These are phyloP conservation scores for Durotheca rogersii DNA, from an alignment of 495 filamentous ascomycete genomes.

Conservation along the genomic window DNA sequence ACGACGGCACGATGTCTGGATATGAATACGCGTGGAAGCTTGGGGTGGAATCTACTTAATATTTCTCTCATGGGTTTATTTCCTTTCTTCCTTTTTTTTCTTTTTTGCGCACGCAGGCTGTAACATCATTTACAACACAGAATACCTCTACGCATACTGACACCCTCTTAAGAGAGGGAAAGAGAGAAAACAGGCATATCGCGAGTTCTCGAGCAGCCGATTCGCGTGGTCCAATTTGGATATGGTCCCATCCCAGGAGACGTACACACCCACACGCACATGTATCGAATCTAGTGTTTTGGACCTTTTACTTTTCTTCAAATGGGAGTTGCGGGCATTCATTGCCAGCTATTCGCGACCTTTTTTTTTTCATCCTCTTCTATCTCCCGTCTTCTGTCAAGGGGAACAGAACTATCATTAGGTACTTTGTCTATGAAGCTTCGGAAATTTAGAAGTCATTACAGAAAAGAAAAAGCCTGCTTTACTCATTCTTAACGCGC, in stretches of 20 bases:
- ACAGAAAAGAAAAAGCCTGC: too few relatives aligned
- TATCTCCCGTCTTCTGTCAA: constrained; percentile 3
- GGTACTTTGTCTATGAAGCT: constrained; percentile 9
- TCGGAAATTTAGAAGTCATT: constrained; percentile 14
- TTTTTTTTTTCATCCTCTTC: background rate
- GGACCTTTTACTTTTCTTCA: background rate
- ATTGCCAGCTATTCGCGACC: too few relatives aligned
- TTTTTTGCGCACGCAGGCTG: constrained; percentile 22
- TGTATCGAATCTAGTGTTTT: background rate
- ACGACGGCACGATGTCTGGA: constrained; percentile 11
- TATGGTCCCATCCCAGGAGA: constrained; percentile 29
- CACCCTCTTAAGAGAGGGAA: too few relatives aligned
- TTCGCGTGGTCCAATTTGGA: constrained; percentile 14
- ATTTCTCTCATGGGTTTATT: too few relatives aligned
- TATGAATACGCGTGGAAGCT: background rate
- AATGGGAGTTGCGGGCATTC: background rate
- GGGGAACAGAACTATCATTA: constrained; percentile 26
- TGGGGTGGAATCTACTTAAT: constrained; percentile 8
- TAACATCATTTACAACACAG: constrained; percentile 21
- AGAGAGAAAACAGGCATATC: constrained; percentile 11
- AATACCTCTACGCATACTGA: constrained; percentile 7
- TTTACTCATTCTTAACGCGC: background rate
- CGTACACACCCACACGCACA: background rate
- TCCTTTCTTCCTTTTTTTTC: too few relatives aligned
- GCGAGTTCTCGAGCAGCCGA: constrained; percentile 9